These are phyloP conservation scores for Carex littledalei DNA, from an alignment of 176 grass and related monocot species.

Conservation along the genomic window DNA sequence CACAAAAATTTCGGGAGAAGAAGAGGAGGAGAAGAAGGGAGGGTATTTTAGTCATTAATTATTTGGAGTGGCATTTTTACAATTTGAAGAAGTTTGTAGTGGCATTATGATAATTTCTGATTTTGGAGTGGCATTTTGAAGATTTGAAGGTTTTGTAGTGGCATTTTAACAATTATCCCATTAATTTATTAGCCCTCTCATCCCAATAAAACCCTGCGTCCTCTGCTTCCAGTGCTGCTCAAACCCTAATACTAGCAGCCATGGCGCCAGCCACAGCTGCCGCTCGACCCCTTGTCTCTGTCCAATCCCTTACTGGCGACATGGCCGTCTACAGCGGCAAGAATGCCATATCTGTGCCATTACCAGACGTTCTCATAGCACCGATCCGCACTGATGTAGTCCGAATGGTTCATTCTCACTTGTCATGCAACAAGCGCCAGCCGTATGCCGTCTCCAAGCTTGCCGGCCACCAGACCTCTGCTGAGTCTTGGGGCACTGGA, in stretches of 20 bases:
- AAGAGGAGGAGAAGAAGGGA: no score
- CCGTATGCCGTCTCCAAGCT: slow-evolving; percentile 82
- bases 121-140: no score
- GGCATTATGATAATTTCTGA: no score
- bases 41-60: no score
- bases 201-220: background rate
- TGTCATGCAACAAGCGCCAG: slow-evolving; percentile 82
- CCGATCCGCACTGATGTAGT: background rate
- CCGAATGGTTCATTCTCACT: background rate
- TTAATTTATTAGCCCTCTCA: background rate
- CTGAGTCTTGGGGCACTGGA: slow-evolving; percentile 85
- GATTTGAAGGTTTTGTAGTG: no score
- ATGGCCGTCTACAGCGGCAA: background rate
- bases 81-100: no score
- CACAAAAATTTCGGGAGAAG: no score
- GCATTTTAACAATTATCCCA: no score
- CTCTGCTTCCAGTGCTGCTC: background rate
- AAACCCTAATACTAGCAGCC: background rate
- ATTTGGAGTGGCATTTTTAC: no score
- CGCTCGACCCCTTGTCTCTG: background rate
- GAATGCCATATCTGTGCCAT: background rate
- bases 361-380: background rate
- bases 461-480: slow-evolving; percentile 93
- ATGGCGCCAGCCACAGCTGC: slow-evolving; percentile 7
- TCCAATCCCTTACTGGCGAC: background rate